Base-by-base conservation (phyloP, 257 asterid species). In the Salvia miltiorrhiza region DNA sequence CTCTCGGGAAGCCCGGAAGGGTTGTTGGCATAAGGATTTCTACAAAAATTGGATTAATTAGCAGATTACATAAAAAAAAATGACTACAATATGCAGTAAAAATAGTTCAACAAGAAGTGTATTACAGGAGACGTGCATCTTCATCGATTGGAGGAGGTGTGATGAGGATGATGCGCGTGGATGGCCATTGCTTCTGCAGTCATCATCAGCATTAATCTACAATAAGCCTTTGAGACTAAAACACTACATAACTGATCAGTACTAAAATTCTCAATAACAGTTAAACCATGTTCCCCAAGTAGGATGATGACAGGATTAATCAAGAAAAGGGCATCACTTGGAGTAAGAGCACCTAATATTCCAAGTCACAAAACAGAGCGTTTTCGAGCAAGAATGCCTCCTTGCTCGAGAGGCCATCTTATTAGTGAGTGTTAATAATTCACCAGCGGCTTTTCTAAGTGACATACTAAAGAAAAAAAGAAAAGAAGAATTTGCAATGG, bases 121-220 rank as follows among this genome's bases (percentile, higher is more conserved):
- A 61, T 66, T 81, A 90, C 99, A 69, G 76, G 77, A 90, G 77
- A 9, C 97, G 85, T 5, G 78, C 80, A 20, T 79, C 88, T 81
- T 93, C 99, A 66, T 90, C 92, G 16, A 93, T 77, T 6, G 96
- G 90, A 19, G 99, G 97, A 48, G 95, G 99, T 30, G 97, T 78
- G 77, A 88, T 85, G 84, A 93, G 91, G 77, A 93, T 44, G 54
- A 93, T 73, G 60, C 49, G 78, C 64, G 90, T 78, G 1, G 85
- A 73, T 5, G 95, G 95, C 97, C 96, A 93, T 80, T 61, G 84
- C 76, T 82, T 81, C 98, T 93, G 94, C 69, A 61, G 13, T 60
- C 76, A 83, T 60, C 76, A 83, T 49, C 59, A 70, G 4, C 26
- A 69, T 14, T 13, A 13, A 11, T 35, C 26, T 54, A 65, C 10